Conservation (phyloP, 208 protist species). For the Leishmania arabica region DNA sequence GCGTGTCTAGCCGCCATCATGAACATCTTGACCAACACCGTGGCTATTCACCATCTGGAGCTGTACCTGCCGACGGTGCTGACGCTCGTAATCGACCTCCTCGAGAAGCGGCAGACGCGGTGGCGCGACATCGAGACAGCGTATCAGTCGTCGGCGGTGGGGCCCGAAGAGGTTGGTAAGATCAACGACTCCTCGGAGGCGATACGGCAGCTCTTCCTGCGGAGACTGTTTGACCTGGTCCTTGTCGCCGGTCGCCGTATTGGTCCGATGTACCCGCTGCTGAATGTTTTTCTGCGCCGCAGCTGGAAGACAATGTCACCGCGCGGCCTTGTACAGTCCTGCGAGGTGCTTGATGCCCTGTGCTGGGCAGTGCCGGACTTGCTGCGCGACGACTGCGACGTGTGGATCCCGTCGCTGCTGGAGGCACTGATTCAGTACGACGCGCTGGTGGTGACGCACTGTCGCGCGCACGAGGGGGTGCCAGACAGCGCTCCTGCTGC, state of each 20-base stretch:
- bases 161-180: not conserved
- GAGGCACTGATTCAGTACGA: constrained; percentile 44
- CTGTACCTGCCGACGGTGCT: constrained; percentile 68
- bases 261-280: constrained; percentile 67
- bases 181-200: constrained; percentile 7
- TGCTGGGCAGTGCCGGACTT: constrained; percentile 63
- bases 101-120: constrained; percentile 21
- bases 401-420: constrained; percentile 63
- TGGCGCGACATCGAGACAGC: constrained; percentile 6
- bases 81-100: constrained; percentile 50
- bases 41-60: constrained; percentile 43
- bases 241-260: constrained; percentile 47
- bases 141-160: not conserved
- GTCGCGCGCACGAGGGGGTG: constrained; percentile 18
- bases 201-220: constrained; percentile 41
- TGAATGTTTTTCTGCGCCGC: constrained; percentile 61
- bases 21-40: constrained; percentile 59
- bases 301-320: constrained; percentile 42
- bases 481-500: not conserved
- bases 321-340: constrained; percentile 49
- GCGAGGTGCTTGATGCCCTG: constrained; percentile 64
- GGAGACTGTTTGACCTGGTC: constrained; percentile 54
- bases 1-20: constrained; percentile 67
- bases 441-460: constrained; percentile 30
- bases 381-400: constrained; percentile 55